These are phyloP conservation scores for Fraxinus americana DNA, from an alignment of 257 asterid genomes.

Conservation along the genomic window DNA sequence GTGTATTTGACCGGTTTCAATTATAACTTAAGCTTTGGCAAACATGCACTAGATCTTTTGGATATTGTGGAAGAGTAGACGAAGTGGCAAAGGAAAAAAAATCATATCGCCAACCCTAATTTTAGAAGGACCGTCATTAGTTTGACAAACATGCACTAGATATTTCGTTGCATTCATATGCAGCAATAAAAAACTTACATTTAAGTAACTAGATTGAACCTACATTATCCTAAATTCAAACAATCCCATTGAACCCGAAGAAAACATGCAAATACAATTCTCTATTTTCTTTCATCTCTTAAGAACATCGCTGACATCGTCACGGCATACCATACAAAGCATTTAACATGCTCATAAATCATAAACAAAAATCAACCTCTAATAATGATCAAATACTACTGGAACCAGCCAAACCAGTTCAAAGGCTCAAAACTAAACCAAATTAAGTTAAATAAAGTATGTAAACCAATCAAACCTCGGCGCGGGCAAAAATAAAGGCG, in stretches of 20 bases:
- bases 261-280: neutral
- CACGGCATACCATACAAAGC: neutral
- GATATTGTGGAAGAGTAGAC: neutral
- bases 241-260: constrained; percentile 18
- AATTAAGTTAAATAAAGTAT: neutral
- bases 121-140: neutral
- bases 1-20: no score
- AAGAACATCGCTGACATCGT: neutral
- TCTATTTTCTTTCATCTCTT: neutral
- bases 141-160: neutral
- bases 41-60: neutral
- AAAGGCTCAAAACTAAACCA: neutral
- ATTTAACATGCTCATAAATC: neutral
- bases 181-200: neutral
- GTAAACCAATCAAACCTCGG: constrained; percentile 50
- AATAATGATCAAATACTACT: neutral
- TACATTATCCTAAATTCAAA: constrained; percentile 16
- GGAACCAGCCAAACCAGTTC: neutral
- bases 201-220: neutral
- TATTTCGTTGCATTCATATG: neutral
- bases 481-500: constrained; percentile 79
- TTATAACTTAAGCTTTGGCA: no score
- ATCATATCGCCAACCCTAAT: neutral
- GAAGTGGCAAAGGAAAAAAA: neutral
- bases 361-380: neutral